Evolutionary conservation across 768 basidiomycete species (phyloP), one percentile per base, ranked within the genome.

Genomic region (Mycena pura): DNA sequence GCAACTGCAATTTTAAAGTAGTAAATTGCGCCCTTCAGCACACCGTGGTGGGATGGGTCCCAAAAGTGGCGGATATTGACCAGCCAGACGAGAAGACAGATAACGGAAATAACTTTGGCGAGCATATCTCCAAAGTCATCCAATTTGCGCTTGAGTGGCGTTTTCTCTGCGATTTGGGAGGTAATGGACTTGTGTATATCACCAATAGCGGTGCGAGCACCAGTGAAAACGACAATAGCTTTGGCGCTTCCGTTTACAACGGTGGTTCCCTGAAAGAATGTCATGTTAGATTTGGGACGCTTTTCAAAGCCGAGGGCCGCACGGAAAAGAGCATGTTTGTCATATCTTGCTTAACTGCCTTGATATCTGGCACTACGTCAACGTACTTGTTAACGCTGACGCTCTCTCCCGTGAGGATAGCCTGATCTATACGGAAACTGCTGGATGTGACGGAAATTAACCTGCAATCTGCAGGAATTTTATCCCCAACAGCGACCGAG

Each of bases 1-100:
- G 97, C 95, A 41, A 99, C 97, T 32, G 96, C 96, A 72, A 99
- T 98, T 79, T 99, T 99, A 85, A 99, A 93, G 78, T 99, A 99
- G 76, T 98, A 99, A 52, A 99, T 86, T 0, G 96, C 96, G 39
- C 96, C 96, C 73, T 95, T 95, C 69, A 98, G 80, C 44, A 78
- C 86, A 47, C 96, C 93, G 65, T 91, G 92, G 72, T 99, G 96
- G 24, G 92, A 85, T 4, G 96, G 95, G 71, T 99, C 96, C 85
- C 86, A 90, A 76, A 99, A 99, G 77, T 99, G 94, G 49, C 92
- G 88, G 68, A 95, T 84, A 76, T 99, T 99, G 78, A 99, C 92
- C 61, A 98, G 81, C 96, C 96, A 99, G 65, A 99, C 96, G 62
- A 99, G 88, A 60, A 99, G 82, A 69, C 96, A 99, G 69, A 99